Conservation (phyloP, 73 alveolate species). For the Tetrahymena borealis region DNA sequence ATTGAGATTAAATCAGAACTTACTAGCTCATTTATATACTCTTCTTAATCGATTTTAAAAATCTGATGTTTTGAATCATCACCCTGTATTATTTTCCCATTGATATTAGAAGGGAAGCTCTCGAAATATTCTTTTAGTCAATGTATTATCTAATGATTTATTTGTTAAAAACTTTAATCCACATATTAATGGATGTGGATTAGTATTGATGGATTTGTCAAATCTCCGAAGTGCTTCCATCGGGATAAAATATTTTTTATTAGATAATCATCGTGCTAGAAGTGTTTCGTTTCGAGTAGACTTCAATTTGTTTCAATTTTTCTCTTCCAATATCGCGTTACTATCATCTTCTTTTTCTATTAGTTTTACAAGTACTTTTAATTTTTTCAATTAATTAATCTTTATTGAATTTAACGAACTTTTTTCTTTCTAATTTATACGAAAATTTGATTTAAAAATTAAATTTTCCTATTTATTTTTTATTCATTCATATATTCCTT, state of each 20-base stretch:
- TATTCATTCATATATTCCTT: no score
- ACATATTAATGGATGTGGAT: background rate
- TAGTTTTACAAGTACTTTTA: background rate
- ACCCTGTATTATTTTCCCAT: background rate
- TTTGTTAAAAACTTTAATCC: background rate
- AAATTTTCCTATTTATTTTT: no score
- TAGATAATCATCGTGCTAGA: background rate
- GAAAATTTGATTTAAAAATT: no score
- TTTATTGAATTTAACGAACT: background rate
- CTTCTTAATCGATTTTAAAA: background rate
- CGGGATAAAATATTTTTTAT: background rate
- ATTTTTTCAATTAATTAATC: background rate
- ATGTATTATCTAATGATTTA: background rate
- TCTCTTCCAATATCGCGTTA: background rate
- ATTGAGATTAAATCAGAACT: background rate
- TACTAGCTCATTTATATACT: background rate
- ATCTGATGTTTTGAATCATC: background rate
- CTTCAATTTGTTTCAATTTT: background rate
- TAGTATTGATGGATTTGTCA: background rate
- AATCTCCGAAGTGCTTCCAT: constrained; percentile 3
- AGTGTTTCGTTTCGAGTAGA: background rate
- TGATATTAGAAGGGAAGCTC: background rate
- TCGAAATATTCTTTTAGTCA: background rate
- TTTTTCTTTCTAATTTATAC: no score
- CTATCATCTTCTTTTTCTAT: background rate